Percentiles rank a stretch among this genome's conserved stretches.
These are phyloP conservation scores for Funneliformis mosseae DNA, from an alignment of 192 early-diverging fungal genomes.

Conservation along the genomic window DNA sequence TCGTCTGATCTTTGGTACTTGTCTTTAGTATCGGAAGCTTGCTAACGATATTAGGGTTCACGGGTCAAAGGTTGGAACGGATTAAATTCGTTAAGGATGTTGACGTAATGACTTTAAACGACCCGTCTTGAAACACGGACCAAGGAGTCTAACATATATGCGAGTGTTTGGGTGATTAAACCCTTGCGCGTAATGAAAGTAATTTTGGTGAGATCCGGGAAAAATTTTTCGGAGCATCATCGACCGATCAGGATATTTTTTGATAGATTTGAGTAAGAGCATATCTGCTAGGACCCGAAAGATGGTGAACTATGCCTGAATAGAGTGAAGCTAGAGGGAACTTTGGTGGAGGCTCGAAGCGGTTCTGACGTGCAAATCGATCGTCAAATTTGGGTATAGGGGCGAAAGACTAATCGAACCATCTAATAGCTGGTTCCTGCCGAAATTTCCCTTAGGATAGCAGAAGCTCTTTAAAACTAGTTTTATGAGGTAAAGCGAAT, in stretches of 20 bases:
- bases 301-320: constrained; percentile 84
- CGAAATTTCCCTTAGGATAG: constrained; percentile 84
- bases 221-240: constrained; percentile 54
- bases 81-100: constrained; percentile 52
- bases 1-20: background rate
- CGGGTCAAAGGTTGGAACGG: constrained; percentile 18
- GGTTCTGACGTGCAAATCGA: constrained; percentile 79
- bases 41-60: constrained; percentile 22
- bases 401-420: constrained; percentile 85
- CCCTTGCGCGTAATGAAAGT: constrained; percentile 63
- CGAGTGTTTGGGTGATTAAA: constrained; percentile 70
- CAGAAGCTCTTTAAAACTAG: constrained; percentile 59
- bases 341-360: constrained; percentile 77
- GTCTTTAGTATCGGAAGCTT: too few relatives aligned
- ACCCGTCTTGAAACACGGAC: constrained; percentile 84
- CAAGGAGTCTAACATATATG: constrained; percentile 82
- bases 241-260: constrained; percentile 56
- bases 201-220: constrained; percentile 41
- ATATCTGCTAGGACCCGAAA: constrained; percentile 78
- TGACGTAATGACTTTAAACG: constrained; percentile 68
- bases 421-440: constrained; percentile 86
- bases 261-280: constrained; percentile 63
- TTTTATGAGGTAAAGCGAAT: constrained; percentile 81
- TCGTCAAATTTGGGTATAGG: constrained; percentile 79
- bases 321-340: constrained; percentile 70